phyloP scores from a whole-genome alignment of 2,329 filamentous ascomycete genomes.

The Diaporthe citriasiana region DNA sequence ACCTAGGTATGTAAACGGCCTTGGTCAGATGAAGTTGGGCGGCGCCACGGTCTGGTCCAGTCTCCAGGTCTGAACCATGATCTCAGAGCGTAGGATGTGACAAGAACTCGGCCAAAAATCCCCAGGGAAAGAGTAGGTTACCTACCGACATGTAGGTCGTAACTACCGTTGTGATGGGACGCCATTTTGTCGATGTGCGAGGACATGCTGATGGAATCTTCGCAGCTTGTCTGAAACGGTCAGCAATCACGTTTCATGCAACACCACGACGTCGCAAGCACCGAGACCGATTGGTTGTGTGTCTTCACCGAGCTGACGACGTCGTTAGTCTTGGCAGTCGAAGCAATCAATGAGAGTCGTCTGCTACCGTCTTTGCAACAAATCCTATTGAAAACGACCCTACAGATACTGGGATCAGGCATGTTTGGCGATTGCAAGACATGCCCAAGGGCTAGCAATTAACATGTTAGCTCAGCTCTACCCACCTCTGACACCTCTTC shows the following conservation, averaged over 20 bases:
- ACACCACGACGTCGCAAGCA: background rate
- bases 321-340: too few relatives aligned
- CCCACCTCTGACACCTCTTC: too few relatives aligned
- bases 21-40: background rate
- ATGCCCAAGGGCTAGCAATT: too few relatives aligned
- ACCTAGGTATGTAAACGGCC: background rate
- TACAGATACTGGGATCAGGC: too few relatives aligned
- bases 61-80: background rate
- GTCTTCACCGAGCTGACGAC: too few relatives aligned
- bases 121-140: too few relatives aligned
- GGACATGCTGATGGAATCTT: background rate
- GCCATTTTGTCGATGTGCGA: background rate
- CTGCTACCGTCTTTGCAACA: too few relatives aligned
- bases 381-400: too few relatives aligned
- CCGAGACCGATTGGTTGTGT: too few relatives aligned
- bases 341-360: too few relatives aligned
- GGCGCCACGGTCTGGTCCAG: background rate
- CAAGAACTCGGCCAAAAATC: background rate
- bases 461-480: too few relatives aligned
- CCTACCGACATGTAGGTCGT: background rate
- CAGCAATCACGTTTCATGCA: background rate
- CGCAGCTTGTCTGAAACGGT: background rate
- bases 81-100: background rate
- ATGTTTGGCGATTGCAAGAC: too few relatives aligned
- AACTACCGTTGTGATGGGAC: background rate